Evolutionary conservation across 495 filamentous ascomycete species (phyloP), one percentile per base, ranked within the genome.

Genomic region (Apiosordaria backusii): DNA sequence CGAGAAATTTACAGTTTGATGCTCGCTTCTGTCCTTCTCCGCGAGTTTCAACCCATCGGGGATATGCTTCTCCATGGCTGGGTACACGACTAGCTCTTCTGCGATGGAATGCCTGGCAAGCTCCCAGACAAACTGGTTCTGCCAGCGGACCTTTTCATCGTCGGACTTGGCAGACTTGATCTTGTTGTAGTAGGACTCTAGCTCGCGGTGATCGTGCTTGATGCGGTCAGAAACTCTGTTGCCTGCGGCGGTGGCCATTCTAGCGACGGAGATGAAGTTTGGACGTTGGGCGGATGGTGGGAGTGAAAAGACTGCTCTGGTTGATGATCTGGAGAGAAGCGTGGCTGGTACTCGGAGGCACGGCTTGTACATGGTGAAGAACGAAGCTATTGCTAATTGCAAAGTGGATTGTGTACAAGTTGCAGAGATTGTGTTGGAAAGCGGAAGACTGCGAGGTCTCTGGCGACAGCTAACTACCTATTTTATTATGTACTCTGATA

Each of bases 91-190:
- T 2, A 92, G 74, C 76, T 92, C 90, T 73, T 92, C 87, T 62
- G 79, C 85, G 69, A 90, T 78, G 0, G 84, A 82, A 70, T 90
- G 85, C 9, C 88, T 83, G 13, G 90, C 86, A 3, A 92, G 77
- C 69, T 88, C 87, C 90, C 89, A 92, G 29, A 86, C 85, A 64
- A 91, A 88, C 59, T 84, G 83, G 63, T 91, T 91, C 73, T 86
- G 84, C 75, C 78, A 91, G 18, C 81, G 75, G 1, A 70, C 75
- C 68, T 82, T 82, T 5, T 82, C 77, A 61, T 87, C 82, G 22
- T 75, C 66, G 50, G 84, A 78, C 3, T 69, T 75, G 10, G 85
- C 70, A 55, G 76, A 75, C 55, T 86, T 67, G 65, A 91, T 86
- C 7, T 86, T 81, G 58, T 84, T 75, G 72, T 88, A 86, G 72